Base-by-base conservation (phyloP, 1,284 basidiomycete genomes). In the Wallemia ichthyophaga region DNA sequence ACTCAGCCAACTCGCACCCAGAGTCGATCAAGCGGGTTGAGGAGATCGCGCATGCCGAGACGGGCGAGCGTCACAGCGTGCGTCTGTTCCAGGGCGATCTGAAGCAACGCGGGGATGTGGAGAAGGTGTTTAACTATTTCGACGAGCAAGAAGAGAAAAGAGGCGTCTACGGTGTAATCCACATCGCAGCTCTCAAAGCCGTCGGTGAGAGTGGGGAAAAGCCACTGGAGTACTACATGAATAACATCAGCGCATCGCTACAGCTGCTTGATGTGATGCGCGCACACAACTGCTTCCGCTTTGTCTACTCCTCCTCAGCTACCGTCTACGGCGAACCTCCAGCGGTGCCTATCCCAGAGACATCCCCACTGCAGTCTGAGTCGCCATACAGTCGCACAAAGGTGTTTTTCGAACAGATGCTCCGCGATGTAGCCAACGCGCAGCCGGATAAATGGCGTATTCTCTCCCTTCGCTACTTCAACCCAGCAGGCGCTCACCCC, bases 291-390 rank as follows among this genome's bases (percentile, higher is more conserved):
- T 85, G 82, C 73, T 76, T 77, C 62, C 78, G 85, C 61, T 74
- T 98, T 63, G 91, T 99, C 62, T 99, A 96, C 74, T 95, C 89
- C 1, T 95, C 91, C 13, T 94, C 88, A 25, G 94, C 94, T 1
- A 98, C 94, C n/a, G 94, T 98, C 31, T 99, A 99, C 69, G 94
- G 94, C 61, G 89, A 81, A 1, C 94, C 94, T 7, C 81, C 85
- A 56, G 73, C 74, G 60, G 86, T 98, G 61, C 94, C 94, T 57
- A 98, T 98, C 64, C 87, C 89, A 23, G 94, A 99, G 71, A 78
- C 82, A 1, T 89, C 87, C 3, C 82, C 84, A 13, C 71, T 98
- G 61, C 73, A 83, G 67, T 86, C 92, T 1, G 83, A 91, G 69
- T 92, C 86, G 64, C 84, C 85, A 21, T 99, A 99, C 68, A 94